Evolutionary conservation across 2,329 filamentous ascomycete genomes (phyloP).

Genomic region (Domatiomyces catenatus): DNA sequence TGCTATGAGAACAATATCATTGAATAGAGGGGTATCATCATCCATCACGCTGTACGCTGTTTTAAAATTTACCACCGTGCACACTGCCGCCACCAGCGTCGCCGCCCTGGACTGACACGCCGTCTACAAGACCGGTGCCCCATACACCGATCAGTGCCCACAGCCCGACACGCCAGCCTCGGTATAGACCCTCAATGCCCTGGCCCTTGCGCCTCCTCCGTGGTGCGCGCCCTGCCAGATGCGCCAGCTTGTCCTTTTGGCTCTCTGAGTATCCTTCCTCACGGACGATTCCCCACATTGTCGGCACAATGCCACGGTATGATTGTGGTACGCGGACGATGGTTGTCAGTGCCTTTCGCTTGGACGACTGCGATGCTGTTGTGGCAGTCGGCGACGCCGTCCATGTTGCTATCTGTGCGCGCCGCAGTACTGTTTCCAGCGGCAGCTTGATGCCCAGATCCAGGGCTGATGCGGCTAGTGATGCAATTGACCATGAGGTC

Average conservation of each 20-base stretch:
- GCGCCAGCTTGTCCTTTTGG: constrained; percentile 28
- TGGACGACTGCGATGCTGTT: constrained; percentile 21
- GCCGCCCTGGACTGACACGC: constrained; percentile 12
- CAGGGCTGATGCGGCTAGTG: constrained; percentile 62
- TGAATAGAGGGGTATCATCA: not conserved
- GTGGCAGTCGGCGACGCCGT: constrained; percentile 27
- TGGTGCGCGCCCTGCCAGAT: constrained; percentile 25
- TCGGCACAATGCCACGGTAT: constrained; percentile 77
- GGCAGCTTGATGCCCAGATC: constrained; percentile 80
- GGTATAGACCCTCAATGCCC: constrained; percentile 40
- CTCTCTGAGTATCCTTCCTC: constrained; percentile 54
- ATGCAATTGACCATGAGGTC: constrained; percentile 63
- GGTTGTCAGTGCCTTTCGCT: constrained; percentile 41
- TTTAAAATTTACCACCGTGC: constrained; percentile 16
- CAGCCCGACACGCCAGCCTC: constrained; percentile 42
- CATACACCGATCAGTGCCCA: constrained; percentile 42
- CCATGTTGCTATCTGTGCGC: constrained; percentile 67
- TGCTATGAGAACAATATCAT: not conserved
- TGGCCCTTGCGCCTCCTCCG: constrained; percentile 36
- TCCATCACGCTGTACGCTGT: not conserved
- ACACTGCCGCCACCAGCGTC: constrained; percentile 6
- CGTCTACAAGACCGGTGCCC: constrained; percentile 33
- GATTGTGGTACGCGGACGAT: constrained; percentile 60
- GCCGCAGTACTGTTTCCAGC: constrained; percentile 76
- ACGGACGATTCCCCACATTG: constrained; percentile 71